A percentile compares a stretch with the other conserved stretches of the same genome.
phyloP scores from a whole-genome alignment of 2,329 filamentous ascomycete genomes.

The Colletotrichum caudatum region DNA sequence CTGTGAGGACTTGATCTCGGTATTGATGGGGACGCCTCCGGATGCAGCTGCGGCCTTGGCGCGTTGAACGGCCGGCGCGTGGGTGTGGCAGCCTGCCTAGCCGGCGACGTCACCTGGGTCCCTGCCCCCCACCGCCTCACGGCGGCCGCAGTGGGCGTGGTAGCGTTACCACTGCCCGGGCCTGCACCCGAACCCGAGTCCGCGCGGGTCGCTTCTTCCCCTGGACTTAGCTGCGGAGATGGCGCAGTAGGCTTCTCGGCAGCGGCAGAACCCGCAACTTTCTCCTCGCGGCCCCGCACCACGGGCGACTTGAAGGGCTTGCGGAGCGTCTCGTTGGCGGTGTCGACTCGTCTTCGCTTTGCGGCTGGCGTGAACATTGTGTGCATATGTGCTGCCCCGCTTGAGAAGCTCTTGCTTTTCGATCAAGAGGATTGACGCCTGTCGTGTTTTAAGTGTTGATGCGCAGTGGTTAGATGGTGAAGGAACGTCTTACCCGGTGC shows the following conservation, averaged over 20 bases:
- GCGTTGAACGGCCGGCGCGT: conserved; percentile 30
- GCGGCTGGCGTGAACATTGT: conserved; percentile 37
- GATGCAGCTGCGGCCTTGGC: conserved; percentile 11
- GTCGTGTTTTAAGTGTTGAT: neutral
- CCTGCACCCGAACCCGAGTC: neutral
- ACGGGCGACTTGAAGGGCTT: conserved; percentile 42
- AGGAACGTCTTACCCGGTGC: neutral
- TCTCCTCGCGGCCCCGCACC: conserved; percentile 13
- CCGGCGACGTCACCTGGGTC: neutral
- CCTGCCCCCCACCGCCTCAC: neutral
- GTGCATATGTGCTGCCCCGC: neutral
- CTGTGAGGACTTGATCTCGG: neutral
- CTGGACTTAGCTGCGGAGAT: neutral
- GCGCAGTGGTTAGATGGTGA: neutral
- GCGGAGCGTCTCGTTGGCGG: conserved; percentile 40
- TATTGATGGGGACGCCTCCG: conserved; percentile 6
- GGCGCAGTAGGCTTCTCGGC: neutral
- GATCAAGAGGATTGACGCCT: neutral
- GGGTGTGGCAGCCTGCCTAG: conserved; percentile 19
- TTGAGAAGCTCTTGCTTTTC: neutral
- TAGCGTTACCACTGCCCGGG: neutral
- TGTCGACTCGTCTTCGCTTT: conserved; percentile 40
- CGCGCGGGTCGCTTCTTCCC: neutral
- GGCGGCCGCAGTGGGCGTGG: neutral
- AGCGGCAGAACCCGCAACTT: neutral